These are phyloP conservation scores for Fusarium redolens DNA, from an alignment of 2,329 filamentous ascomycete species.

Conservation along the genomic window DNA sequence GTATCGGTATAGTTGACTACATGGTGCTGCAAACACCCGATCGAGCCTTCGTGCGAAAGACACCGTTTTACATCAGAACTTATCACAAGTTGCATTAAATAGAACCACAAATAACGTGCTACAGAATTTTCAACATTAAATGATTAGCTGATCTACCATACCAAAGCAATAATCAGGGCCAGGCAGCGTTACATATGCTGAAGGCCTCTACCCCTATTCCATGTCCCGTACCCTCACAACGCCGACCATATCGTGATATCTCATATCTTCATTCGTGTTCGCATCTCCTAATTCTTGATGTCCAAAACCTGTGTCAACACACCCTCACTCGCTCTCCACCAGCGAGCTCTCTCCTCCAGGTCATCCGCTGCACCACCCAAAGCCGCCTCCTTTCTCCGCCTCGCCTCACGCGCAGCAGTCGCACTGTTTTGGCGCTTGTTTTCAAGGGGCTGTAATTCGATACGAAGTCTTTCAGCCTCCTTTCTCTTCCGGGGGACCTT, in stretches of 20 bases:
- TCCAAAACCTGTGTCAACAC: constrained; percentile 72
- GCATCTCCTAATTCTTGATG: constrained; percentile 54
- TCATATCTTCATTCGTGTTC: not conserved
- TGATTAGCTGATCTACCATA: not conserved
- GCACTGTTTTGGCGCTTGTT: constrained; percentile 72
- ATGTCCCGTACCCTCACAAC: constrained; percentile 18
- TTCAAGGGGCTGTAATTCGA: constrained; percentile 76
- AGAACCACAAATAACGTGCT: not conserved
- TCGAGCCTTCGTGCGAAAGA: not conserved
- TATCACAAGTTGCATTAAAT: not conserved
- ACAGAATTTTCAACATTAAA: not conserved
- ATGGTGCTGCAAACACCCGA: not conserved
- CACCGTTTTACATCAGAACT: no score
- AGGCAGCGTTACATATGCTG: constrained; percentile 4
- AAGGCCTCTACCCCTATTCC: constrained; percentile 27
- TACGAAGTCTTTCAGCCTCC: constrained; percentile 73
- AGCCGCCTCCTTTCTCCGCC: constrained; percentile 73
- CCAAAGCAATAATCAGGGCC: not conserved
- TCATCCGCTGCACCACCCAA: constrained; percentile 76
- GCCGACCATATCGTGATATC: constrained; percentile 5
- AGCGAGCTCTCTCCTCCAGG: constrained; percentile 79
- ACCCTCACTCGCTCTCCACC: constrained; percentile 77
- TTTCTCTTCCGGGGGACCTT: constrained; percentile 73
- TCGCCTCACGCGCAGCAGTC: constrained; percentile 77
- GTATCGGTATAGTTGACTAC: no score